Evolutionary conservation across 768 basidiomycete genomes (phyloP).

Genomic region (Arthromyces matolae): DNA sequence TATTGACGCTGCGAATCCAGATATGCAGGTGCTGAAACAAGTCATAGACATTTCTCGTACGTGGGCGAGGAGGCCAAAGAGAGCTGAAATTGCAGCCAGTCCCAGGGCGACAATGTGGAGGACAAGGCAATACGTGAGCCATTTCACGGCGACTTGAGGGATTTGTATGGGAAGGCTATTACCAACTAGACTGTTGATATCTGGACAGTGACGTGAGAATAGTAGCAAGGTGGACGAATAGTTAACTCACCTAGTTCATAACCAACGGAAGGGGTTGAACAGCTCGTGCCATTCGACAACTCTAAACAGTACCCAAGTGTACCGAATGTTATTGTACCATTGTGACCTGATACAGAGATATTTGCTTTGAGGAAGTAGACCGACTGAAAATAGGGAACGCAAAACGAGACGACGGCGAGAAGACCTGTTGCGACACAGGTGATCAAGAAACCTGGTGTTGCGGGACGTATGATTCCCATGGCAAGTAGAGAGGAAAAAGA

Average conservation of each 20-base stretch:
- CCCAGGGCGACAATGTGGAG: constrained; percentile 87
- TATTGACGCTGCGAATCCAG: constrained; percentile 75
- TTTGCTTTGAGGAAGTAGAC: constrained; percentile 85
- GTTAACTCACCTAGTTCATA: constrained; percentile 75
- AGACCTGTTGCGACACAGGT: constrained; percentile 76
- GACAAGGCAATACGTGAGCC: constrained; percentile 92
- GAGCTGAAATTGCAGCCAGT: constrained; percentile 62
- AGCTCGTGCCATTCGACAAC: constrained; percentile 52
- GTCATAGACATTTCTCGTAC: constrained; percentile 83
- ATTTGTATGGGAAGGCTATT: constrained; percentile 64
- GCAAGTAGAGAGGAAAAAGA: not conserved
- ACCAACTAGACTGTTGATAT: constrained; percentile 79
- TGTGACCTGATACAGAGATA: constrained; percentile 41
- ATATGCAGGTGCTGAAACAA: constrained; percentile 77
- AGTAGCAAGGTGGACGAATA: not conserved
- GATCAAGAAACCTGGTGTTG: constrained; percentile 85
- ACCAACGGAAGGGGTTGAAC: constrained; percentile 79
- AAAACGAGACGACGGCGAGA: constrained; percentile 85
- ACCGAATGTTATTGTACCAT: constrained; percentile 77
- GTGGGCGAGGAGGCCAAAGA: constrained; percentile 88
- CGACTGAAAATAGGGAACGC: constrained; percentile 85
- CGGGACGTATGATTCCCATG: constrained; percentile 73
- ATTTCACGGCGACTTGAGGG: constrained; percentile 82
- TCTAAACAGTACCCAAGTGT: constrained; percentile 86
- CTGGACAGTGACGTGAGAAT: constrained; percentile 25